Percentiles rank a stretch among this genome's conserved stretches.
phyloP scores from a whole-genome alignment of 2,329 filamentous ascomycete genomes.

The Talaromyces sp. region DNA sequence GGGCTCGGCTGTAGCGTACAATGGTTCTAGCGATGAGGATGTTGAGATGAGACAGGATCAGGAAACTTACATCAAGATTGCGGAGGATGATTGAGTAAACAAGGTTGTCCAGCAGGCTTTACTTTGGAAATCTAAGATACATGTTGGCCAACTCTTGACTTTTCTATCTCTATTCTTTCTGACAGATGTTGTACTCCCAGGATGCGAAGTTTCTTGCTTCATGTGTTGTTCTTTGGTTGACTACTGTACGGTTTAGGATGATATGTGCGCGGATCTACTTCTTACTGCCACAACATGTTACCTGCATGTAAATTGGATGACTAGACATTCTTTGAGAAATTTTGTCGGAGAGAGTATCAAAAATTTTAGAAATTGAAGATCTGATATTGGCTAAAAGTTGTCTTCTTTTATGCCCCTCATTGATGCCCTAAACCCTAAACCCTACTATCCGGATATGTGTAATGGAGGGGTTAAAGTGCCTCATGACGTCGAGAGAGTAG shows the following conservation, averaged over 20 bases:
- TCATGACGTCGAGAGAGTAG: background rate
- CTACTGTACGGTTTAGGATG: background rate
- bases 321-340: background rate
- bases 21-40: background rate
- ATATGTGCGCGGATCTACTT: background rate
- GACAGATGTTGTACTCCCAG: background rate
- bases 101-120: background rate
- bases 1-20: background rate
- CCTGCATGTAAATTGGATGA: background rate
- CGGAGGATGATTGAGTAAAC: background rate
- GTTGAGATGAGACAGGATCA: background rate
- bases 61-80: background rate
- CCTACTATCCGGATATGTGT: background rate
- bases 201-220: background rate
- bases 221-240: background rate
- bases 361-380: background rate
- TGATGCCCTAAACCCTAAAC: conserved; percentile 33
- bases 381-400: background rate
- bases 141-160: background rate
- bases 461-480: conserved; percentile 7
- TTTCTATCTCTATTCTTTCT: background rate
- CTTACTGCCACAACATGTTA: background rate
- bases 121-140: background rate
- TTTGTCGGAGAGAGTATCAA: background rate
- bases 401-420: background rate